Base-by-base conservation (phyloP, 2,329 filamentous ascomycete species). In the Hymenoscyphus infarciens region DNA sequence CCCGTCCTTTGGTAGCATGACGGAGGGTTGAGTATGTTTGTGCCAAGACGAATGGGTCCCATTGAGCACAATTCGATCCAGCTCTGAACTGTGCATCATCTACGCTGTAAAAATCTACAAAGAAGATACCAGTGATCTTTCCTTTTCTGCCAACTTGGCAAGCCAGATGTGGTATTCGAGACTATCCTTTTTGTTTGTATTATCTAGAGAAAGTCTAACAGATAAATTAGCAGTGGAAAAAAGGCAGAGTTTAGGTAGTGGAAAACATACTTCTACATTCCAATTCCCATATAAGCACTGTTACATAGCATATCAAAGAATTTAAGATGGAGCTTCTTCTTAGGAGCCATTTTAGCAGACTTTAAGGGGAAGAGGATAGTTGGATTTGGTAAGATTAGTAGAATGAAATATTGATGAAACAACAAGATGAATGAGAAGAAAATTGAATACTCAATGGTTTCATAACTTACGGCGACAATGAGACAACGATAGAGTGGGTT, bases 21-120 rank as follows among this genome's bases (percentile, higher is more conserved):
- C 89, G 87, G 0, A 89, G 77, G 0, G 87, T 89, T 5, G 82
- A 84, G 8, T 89, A 73, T 19, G 86, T 76, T 19, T 87, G 73
- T 0, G 87, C 87, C 11, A 90, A 76, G 68, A 87, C 83, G 68
- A 88, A 89, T 0, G 87, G 87, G 25, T 89, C 70, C 25, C 59
- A n/a, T 0, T 61, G 84, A 29, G 56, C 61, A 27, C 57, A 57
- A 29, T 62, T 57, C 5, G 61, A 25, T 27, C 56, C 61, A 45
- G 61, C 42, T 29, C 49, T 54, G 15, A 62, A 45, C 22, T 59
- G 29, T 15, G 56, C 61, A 49, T 62, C 56, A 35, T 62, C 55
- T 13, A 55, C 62, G 19, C 59, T 60, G 35, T 89, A 78, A 0
- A 87, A 84, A 70, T 88, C 85, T 0, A 85, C 86, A 59, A 88